Base-by-base conservation (phyloP, 129 eudicot genomes). In the Escallonia rubra region DNA sequence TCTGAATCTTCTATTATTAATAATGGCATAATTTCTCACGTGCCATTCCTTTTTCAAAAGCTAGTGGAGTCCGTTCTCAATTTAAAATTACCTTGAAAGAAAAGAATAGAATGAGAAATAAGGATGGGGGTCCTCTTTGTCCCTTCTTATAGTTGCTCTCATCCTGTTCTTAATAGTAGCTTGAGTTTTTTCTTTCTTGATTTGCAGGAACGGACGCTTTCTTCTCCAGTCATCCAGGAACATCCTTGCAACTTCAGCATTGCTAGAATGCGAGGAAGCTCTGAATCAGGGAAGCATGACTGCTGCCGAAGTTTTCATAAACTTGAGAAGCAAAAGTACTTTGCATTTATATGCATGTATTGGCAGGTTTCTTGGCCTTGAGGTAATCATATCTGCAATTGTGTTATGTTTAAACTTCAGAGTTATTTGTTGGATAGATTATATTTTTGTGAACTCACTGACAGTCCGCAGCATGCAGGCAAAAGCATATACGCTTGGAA, bases 191-290 rank as follows among this genome's bases (percentile, higher is more conserved):
- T 63, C 5, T 71, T 16, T 64, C 68, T 7, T 53, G 55, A 63
- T 63, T 64, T 76, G 71, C 85, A 94, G 99, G 84, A 87, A 79
- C 67, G 99, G 99, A 10, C 96, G 96, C 48, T 90, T 86, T 83
- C 86, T 76, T 57, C 94, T 94, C 63, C 99, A 79, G 65, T 84
- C 99, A 7, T 77, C 94, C 55, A 87, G 75, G 76, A 94, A 80
- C 87, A 82, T 89, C 52, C 76, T 94, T 58, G 63, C 87, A 70
- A 72, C 88, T 39, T 80, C 87, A 67, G 81, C 85, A 34, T 56
- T 89, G 88, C 71, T 77, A 63, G 99, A 94, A 76, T 80, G 97
- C 66, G 99, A 87, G 80, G 99, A 94, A 60, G 90, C 89, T 65
- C 65, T 94, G 65, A 94, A 90, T 59, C 92, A 85, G 68, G 96